Conservation (phyloP, 2,329 filamentous ascomycete species). For the Paecilomyces dactylethromorphus region DNA sequence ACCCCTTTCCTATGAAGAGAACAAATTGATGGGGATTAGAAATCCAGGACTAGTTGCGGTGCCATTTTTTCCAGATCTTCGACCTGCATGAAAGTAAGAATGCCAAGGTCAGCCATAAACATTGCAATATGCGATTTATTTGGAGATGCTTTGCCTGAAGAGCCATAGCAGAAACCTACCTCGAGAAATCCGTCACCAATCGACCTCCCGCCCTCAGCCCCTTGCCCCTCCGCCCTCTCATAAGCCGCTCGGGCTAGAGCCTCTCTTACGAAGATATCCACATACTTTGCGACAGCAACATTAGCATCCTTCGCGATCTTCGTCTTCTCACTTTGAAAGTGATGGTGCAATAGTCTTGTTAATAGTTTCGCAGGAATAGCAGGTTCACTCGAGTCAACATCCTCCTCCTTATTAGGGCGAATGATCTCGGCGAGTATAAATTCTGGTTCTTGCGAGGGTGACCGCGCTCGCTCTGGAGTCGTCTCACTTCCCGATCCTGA, state of each 20-base stretch:
- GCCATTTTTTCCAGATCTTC: not conserved
- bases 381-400: conserved; percentile 29
- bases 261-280: conserved; percentile 87
- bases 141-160: not conserved
- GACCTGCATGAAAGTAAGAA: not conserved
- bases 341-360: conserved; percentile 68
- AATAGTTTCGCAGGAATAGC: conserved; percentile 68
- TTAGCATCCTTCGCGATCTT: conserved; percentile 73
- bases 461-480: conserved; percentile 7
- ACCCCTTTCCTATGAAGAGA: not conserved
- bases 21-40: not conserved
- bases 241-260: conserved; percentile 72
- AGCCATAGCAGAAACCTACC: conserved; percentile 42
- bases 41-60: not conserved
- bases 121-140: not conserved
- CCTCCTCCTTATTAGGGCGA: conserved; percentile 15
- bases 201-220: conserved; percentile 22
- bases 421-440: conserved; percentile 43
- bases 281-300: conserved; percentile 69
- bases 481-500: conserved; percentile 14
- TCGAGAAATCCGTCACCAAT: conserved; percentile 60
- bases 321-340: conserved; percentile 65
- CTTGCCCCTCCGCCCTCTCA: conserved; percentile 51
- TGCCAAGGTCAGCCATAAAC: not conserved
- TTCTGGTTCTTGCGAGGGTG: conserved; percentile 34